Evolutionary conservation across 192 early-diverging fungal genomes (phyloP), one percentile per base, ranked within the genome.

Genomic region (Coemansia sp.): DNA sequence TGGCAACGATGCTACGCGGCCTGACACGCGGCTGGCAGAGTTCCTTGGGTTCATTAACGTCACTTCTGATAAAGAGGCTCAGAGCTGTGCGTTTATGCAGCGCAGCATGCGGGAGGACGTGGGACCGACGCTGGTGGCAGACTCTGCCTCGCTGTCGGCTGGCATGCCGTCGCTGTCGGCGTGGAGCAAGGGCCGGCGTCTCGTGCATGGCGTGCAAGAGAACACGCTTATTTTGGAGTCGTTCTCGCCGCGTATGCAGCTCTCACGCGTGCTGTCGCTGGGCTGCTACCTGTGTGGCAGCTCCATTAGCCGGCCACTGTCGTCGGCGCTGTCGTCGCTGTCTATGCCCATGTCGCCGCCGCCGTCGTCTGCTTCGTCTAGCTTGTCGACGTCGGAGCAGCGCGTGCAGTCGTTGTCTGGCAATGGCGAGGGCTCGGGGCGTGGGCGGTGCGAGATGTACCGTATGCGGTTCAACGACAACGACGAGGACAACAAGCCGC

Each of bases 41-140:
- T 79, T 79, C 31, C 65, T 79, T 0, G 77, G 65, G 11, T 79
- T 79, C 25, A 50, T 74, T 57, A 74, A 79, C 56, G 68, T 47
- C 1, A 43, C 68, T 1, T 71, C 72, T 7, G 77, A 79, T 2
- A 73, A 73, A 61, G 77, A 79, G 21, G 77, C 72, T 4, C 47
- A 59, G 62, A 28, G 11, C 12, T 45, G 65, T 11, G 58, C 68
- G 25, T 79, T 79, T 56, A 74, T 79, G 72, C 77, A 79, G 59
- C 72, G 77, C 41, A 69, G 77, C 28, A 50, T 79, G 77, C 77
- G 77, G 37, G 77, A 79, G 42, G 77, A 79, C 41, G 63, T 79
- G 12, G 77, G 38, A 52, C 77, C 77, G 12, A 79, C 77, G 53
- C 71, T 79, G 39, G 39, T 62, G 0, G 68, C 71, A 18, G 76